Base-by-base conservation (phyloP, 2,329 filamentous ascomycete species). In the Diaporthe citri region DNA sequence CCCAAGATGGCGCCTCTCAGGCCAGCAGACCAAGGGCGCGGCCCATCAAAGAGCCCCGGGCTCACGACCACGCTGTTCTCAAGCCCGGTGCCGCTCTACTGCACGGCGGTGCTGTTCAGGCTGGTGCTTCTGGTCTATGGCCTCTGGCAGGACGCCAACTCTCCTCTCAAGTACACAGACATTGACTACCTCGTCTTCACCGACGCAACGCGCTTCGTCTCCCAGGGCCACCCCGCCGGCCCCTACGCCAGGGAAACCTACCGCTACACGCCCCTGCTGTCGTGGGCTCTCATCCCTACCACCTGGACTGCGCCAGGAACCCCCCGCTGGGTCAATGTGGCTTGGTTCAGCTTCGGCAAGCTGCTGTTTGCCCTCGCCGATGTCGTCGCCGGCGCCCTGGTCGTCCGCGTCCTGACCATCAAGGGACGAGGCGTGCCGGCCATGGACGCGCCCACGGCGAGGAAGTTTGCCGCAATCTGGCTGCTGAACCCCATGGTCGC, bases 101-200 rank as follows among this genome's bases (percentile, higher is more conserved):
- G 85, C 71, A 83, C 89, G 17, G 87, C 90, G 69, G 86, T 92
- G 72, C 80, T 92, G 64, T 89, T 99, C 34, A 94, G 97, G 76
- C 82, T 91, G 8, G 83, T 87, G 43, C 92, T 99, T 77, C 90
- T 98, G 67, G 82, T 97, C 80, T 98, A 98, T 83, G 96, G 97
- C 75, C 90, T 95, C 76, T 96, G 94, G 88, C 97, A 99, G 86
- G 97, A 99, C 85, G 93, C 95, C 76, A 89, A 96, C 85, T 97
- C 95, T 10, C 93, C 96, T 20, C 86, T 99, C 81, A 98, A 98
- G 86, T 99, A 98, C 87, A 99, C 97, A 70, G 97, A 99, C 85
- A 98, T 99, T 80, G 97, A 99, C 88, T 99, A 99, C 85, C 92
- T 95, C 78, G 97, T 99, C 83, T 99, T 99, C 87, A 98, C 97